Base-by-base conservation (phyloP, 2,329 filamentous ascomycete species). In the Torrubiella hemipterigena region DNA sequence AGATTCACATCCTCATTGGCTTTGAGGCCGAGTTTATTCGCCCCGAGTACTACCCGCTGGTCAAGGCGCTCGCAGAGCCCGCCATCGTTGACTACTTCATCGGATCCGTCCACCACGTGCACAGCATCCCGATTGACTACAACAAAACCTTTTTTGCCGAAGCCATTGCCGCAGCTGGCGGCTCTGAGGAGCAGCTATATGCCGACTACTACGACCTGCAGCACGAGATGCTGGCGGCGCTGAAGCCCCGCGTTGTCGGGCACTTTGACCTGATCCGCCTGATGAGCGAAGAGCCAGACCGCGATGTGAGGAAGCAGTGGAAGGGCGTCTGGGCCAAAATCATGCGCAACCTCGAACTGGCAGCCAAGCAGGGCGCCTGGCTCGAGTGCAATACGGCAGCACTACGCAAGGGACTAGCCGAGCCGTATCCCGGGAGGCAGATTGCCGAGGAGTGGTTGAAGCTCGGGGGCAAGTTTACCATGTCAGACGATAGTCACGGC, bases 11-110 rank as follows among this genome's bases (percentile, higher is more conserved):
- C 41, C 67, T 94, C 26, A 76, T 98, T 49, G 91, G 84, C 27
- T 94, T 96, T 52, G 91, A 98, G 56, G 73, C 75, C 32, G 91
- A 98, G 52, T 98, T 84, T 77, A 91, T 95, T 52, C 77, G 87
- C 6, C 67, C 78, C 0, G 67, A 63, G 4, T 73, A 77, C 44
- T 55, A 54, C 0, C 39, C 60, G 3, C 58, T 80, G 28, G 77
- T 93, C 36, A 44, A 54, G 9, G 67, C 84, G 4, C 64, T 84
- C 14, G 52, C 64, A 8, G 59, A 78, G 15, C 49, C 64, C 6
- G 65, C 83, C 23, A 56, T 59, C 8, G 69, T 93, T 38, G 89
- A 96, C 58, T 83, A 93, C 58, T 94, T 95, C 61, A 69, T 98
- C 49, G 91, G 91, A 35, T 93, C 83, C 2, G 69, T 96, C 29